phyloP scores from a whole-genome alignment of 2,329 filamentous ascomycete genomes.

The Thelonectria discophora region DNA sequence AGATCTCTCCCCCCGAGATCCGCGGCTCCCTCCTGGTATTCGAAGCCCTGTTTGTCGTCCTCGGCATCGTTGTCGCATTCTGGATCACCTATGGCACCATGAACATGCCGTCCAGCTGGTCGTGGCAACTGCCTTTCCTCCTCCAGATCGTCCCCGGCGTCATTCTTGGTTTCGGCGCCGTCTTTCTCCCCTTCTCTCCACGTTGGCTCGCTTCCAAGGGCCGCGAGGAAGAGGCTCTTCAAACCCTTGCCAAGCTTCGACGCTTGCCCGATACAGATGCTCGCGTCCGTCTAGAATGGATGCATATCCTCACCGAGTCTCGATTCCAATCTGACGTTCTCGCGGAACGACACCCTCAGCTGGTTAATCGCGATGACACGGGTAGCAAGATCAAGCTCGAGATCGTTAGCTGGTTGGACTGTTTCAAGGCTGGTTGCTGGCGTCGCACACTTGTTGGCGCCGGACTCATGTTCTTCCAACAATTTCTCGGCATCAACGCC shows the following conservation, averaged over 20 bases:
- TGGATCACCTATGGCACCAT: constrained; percentile 55
- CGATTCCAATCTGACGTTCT: constrained; percentile 39
- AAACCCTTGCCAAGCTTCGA: constrained; percentile 34
- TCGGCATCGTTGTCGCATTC: constrained; percentile 54
- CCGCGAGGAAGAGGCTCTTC: constrained; percentile 37
- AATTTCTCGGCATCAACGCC: constrained; percentile 49
- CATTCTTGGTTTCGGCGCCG: constrained; percentile 62
- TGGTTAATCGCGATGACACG: constrained; percentile 33
- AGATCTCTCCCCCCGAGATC: constrained; percentile 58
- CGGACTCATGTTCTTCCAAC: constrained; percentile 66
- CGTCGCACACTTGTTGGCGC: constrained; percentile 56
- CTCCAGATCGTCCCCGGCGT: constrained; percentile 65
- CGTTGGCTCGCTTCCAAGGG: constrained; percentile 43
- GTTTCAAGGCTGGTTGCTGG: constrained; percentile 59
- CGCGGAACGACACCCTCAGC: constrained; percentile 45
- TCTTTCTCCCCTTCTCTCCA: constrained; percentile 58
- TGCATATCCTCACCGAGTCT: constrained; percentile 40
- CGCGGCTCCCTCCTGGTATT: constrained; percentile 58
- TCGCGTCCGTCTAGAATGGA: constrained; percentile 35
- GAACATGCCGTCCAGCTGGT: constrained; percentile 52
- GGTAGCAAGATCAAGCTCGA: constrained; percentile 51
- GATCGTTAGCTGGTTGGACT: constrained; percentile 58
- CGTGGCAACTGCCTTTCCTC: constrained; percentile 59
- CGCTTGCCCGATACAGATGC: constrained; percentile 33
- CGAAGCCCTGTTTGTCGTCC: constrained; percentile 52